These are phyloP conservation scores for Podospora fimiseda DNA, from an alignment of 495 filamentous ascomycete genomes.

Conservation along the genomic window DNA sequence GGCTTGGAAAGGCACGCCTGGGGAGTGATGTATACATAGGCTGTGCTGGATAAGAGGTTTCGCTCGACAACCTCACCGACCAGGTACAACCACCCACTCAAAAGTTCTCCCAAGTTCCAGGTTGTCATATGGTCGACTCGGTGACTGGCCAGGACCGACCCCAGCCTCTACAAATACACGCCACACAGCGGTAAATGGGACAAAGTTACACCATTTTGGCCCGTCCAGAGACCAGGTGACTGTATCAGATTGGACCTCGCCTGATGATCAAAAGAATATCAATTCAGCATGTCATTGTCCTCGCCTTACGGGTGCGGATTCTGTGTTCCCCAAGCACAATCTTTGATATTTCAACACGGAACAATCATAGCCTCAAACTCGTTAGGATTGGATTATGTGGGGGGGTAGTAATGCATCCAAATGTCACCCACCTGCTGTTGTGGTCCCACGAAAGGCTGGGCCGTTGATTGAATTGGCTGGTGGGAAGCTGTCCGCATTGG, in stretches of 20 bases:
- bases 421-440: background rate
- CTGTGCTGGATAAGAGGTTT: no score
- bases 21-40: no score
- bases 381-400: background rate
- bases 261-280: constrained; percentile 4
- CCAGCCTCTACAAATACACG: no score
- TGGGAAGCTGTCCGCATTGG: background rate
- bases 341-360: no score
- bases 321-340: no score
- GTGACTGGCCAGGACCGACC: constrained; percentile 7
- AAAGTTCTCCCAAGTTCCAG: background rate
- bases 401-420: background rate
- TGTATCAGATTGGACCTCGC: constrained; percentile 7
- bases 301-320: background rate
- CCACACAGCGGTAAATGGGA: constrained; percentile 12
- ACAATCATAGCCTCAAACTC: no score
- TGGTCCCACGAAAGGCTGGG: background rate
- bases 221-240: constrained; percentile 1
- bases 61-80: no score
- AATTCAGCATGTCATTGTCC: background rate
- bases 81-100: no score
- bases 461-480: background rate
- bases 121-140: background rate
- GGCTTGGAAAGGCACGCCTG: no score
- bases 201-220: background rate